These are phyloP conservation scores for Hippophae gyantsensis DNA, from an alignment of 306 rosid species.

Conservation along the genomic window DNA sequence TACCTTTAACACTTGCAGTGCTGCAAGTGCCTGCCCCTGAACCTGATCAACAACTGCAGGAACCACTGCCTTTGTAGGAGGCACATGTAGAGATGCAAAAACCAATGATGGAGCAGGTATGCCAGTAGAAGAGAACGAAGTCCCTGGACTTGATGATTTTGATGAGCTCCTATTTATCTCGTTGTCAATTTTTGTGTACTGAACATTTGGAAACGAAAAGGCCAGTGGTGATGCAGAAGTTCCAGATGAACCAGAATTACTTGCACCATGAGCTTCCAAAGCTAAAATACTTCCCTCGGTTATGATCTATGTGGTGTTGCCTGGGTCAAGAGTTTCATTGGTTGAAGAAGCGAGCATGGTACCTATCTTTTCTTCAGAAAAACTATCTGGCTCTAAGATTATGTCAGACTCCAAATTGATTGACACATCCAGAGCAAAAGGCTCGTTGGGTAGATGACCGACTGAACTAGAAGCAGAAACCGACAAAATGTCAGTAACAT, in stretches of 20 bases:
- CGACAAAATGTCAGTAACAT: slow-evolving; percentile 20
- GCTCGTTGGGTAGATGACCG: slow-evolving; percentile 24
- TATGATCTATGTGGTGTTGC: slow-evolving; percentile 29
- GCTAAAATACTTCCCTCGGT: slow-evolving; percentile 36
- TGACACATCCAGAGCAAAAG: slow-evolving; percentile 21
- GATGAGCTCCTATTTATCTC: slow-evolving; percentile 34
- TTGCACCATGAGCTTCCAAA: slow-evolving; percentile 26
- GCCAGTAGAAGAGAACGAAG: slow-evolving; percentile 74
- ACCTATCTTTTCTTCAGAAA: slow-evolving; percentile 25
- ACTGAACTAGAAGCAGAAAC: slow-evolving; percentile 19
- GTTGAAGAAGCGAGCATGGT: slow-evolving; percentile 27
- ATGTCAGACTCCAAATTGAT: slow-evolving; percentile 31
- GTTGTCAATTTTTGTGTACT: slow-evolving; percentile 22
- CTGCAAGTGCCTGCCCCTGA: slow-evolving; percentile 93
- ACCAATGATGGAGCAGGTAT: slow-evolving; percentile 89
- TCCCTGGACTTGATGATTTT: slow-evolving; percentile 45
- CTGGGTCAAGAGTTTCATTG: slow-evolving; percentile 30
- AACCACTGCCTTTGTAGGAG: slow-evolving; percentile 87
- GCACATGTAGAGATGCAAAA: slow-evolving; percentile 60
- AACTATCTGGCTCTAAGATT: slow-evolving; percentile 29
- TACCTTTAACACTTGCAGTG: slow-evolving; percentile 91
- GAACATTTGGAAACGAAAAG: slow-evolving; percentile 29
- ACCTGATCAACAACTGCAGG: slow-evolving; percentile 93
- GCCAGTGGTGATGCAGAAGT: slow-evolving; percentile 24
- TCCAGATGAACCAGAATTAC: slow-evolving; percentile 27